Evolutionary conservation across 2,329 filamentous ascomycete species (phyloP).

Genomic region (Xylaria sp.): DNA sequence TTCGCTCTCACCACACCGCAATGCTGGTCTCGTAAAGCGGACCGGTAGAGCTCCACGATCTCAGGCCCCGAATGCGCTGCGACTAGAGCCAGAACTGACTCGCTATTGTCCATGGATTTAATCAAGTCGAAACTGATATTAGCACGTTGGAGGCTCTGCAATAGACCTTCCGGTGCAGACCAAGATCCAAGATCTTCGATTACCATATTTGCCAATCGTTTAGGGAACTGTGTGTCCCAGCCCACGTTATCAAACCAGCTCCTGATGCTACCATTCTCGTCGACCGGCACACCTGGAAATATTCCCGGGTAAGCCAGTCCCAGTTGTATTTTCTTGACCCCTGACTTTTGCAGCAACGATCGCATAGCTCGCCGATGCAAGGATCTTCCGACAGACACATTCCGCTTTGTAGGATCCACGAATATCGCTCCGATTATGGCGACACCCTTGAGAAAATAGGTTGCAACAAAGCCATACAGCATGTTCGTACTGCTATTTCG

Average conservation of each 20-base stretch:
- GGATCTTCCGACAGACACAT: conserved; percentile 89
- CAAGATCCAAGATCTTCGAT: conserved; percentile 78
- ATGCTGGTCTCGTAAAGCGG: conserved; percentile 75
- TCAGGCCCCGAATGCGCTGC: conserved; percentile 79
- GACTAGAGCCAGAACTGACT: conserved; percentile 78
- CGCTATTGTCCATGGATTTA: conserved; percentile 79
- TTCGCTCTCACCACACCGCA: conserved; percentile 89
- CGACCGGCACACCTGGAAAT: conserved; percentile 81
- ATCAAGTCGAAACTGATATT: conserved; percentile 85
- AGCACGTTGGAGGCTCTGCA: conserved; percentile 76
- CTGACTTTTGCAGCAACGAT: conserved; percentile 73
- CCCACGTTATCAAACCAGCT: conserved; percentile 92
- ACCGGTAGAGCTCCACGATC: conserved; percentile 80
- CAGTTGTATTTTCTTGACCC: conserved; percentile 82
- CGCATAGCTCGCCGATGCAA: conserved; percentile 87
- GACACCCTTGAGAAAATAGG: conserved; percentile 78
- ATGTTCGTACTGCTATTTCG: conserved; percentile 92
- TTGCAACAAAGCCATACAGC: conserved; percentile 91
- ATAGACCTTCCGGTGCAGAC: conserved; percentile 79
- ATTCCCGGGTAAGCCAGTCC: conserved; percentile 85
- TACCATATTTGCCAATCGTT: conserved; percentile 72
- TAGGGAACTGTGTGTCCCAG: conserved; percentile 77
- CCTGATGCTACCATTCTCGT: conserved; percentile 60
- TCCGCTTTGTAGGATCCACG: conserved; percentile 86
- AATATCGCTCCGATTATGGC: conserved; percentile 88